Evolutionary conservation across 2,329 filamentous ascomycete genomes (phyloP).

Genomic region (Fusarium burgessii): DNA sequence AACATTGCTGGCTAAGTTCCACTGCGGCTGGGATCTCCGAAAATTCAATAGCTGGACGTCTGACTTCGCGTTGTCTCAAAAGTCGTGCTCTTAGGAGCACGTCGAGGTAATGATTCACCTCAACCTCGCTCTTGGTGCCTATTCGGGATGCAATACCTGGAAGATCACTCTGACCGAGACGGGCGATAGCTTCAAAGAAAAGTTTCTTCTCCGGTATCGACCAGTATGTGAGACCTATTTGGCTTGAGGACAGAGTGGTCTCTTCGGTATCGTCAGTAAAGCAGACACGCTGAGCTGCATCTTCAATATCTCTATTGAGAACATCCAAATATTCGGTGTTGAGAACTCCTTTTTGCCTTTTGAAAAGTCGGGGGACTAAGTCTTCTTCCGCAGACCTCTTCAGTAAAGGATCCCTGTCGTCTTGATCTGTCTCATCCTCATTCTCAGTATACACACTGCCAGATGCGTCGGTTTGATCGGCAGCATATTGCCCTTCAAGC

Average conservation of each 20-base stretch:
- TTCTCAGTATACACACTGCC: constrained; percentile 30
- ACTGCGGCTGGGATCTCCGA: constrained; percentile 76
- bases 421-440: constrained; percentile 17
- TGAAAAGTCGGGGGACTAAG: constrained; percentile 53
- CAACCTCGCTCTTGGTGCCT: constrained; percentile 77
- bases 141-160: constrained; percentile 72
- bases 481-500: constrained; percentile 2
- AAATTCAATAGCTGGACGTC: constrained; percentile 54
- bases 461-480: constrained; percentile 19
- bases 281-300: constrained; percentile 58
- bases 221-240: constrained; percentile 80
- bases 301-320: constrained; percentile 69
- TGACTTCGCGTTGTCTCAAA: constrained; percentile 53
- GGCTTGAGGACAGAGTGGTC: constrained; percentile 56
- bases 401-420: constrained; percentile 35
- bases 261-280: constrained; percentile 46
- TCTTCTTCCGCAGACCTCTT: constrained; percentile 49
- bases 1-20: constrained; percentile 77
- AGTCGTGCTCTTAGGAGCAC: constrained; percentile 67
- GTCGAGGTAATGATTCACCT: constrained; percentile 77
- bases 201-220: constrained; percentile 74
- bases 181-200: constrained; percentile 75
- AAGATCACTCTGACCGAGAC: constrained; percentile 72
- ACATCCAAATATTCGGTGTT: constrained; percentile 62
- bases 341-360: constrained; percentile 58